Evolutionary conservation across 192 early-diverging fungal genomes (phyloP).

Genomic region (Backusella morwellensis): DNA sequence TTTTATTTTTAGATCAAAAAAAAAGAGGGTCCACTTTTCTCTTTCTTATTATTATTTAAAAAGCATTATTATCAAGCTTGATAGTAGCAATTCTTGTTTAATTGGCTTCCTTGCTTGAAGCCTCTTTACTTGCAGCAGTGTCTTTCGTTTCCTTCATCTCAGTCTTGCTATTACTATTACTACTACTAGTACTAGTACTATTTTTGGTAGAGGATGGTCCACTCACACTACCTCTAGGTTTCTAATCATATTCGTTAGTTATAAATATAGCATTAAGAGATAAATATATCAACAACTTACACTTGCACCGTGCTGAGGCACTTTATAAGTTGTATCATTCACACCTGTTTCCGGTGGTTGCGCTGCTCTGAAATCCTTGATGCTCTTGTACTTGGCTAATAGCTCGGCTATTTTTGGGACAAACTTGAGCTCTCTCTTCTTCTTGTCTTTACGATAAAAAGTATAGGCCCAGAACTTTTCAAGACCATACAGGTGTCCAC

Average conservation of each 20-base stretch:
- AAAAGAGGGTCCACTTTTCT: no score
- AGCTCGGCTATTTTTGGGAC: neutral
- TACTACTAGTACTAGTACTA: no score
- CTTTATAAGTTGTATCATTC: slow-evolving; percentile 18
- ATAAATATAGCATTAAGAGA: neutral
- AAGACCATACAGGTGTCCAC: slow-evolving; percentile 80
- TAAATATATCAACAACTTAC: neutral
- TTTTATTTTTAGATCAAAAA: no score
- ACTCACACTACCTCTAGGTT: neutral
- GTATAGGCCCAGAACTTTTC: slow-evolving; percentile 98
- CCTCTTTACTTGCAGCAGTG: no score
- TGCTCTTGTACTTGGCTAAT: neutral
- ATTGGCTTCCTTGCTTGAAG: no score
- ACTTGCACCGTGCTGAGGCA: slow-evolving; percentile 17
- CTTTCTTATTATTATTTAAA: no score
- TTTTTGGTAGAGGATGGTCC: neutral
- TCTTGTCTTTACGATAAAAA: slow-evolving; percentile 84
- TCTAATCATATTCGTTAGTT: neutral
- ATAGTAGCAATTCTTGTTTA: no score
- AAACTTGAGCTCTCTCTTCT: slow-evolving; percentile 36
- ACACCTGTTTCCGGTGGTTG: neutral
- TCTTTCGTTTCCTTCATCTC: no score
- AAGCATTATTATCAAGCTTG: no score
- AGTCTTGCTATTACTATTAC: no score
- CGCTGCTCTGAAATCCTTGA: neutral